Evolutionary conservation across 177 flowering plant genomes (phyloP).

Genomic region (Vitis hybrid): DNA sequence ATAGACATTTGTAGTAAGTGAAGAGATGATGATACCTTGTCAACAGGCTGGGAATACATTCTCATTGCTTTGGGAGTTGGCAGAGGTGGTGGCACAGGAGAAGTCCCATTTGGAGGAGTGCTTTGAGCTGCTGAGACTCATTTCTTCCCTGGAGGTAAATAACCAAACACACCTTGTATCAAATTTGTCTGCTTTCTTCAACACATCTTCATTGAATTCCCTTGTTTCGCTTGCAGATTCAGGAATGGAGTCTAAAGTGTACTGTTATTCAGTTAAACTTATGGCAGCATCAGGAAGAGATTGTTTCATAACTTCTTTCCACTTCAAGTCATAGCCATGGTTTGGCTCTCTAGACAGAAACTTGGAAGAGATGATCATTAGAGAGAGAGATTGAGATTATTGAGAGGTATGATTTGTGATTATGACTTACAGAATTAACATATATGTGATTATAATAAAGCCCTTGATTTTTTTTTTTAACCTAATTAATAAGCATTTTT

Average conservation of each 20-base stretch:
- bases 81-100: slow-evolving; percentile 61
- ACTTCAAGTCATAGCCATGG: not conserved
- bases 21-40: slow-evolving; percentile 1
- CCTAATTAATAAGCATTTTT: too few species aligned
- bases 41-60: slow-evolving; percentile 43
- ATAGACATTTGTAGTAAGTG: not conserved
- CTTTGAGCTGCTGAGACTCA: slow-evolving; percentile 40
- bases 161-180: not conserved
- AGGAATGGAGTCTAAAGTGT: slow-evolving; percentile 57
- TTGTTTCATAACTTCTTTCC: not conserved
- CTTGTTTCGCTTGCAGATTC: slow-evolving; percentile 29
- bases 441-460: too few species aligned
- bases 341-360: too few species aligned
- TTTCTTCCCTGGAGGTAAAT: slow-evolving; percentile 59
- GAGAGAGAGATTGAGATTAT: too few species aligned
- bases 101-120: slow-evolving; percentile 55
- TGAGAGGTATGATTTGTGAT: too few species aligned
- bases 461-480: too few species aligned
- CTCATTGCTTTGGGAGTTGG: slow-evolving; percentile 51
- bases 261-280: slow-evolving; percentile 31
- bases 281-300: slow-evolving; percentile 5
- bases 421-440: too few species aligned
- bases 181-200: not conserved
- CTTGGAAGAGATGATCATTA: too few species aligned
- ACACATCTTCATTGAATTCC: not conserved